phyloP scores from a whole-genome alignment of 768 basidiomycete species.

The Lactarius tabidus region DNA sequence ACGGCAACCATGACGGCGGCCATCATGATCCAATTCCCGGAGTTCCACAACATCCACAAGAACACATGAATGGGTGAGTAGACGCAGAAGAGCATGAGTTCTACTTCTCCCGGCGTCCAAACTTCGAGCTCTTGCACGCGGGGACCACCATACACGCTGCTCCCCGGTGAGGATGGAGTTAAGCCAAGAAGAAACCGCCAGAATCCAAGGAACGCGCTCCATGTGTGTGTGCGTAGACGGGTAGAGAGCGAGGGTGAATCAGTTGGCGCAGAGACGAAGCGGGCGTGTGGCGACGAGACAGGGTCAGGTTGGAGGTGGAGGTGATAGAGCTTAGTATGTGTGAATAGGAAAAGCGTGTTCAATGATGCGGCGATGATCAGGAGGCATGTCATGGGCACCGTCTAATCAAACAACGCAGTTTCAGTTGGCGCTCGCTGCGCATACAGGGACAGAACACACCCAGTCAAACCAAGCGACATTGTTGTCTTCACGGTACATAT shows the following conservation, averaged over 20 bases:
- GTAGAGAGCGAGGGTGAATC: constrained; percentile 38
- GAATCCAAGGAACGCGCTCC: constrained; percentile 51
- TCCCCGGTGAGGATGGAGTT: constrained; percentile 34
- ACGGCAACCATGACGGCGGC: constrained; percentile 62
- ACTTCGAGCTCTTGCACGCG: constrained; percentile 74
- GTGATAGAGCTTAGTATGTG: constrained; percentile 64
- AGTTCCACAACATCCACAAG: constrained; percentile 66
- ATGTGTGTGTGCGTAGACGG: constrained; percentile 33
- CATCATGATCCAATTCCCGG: constrained; percentile 75
- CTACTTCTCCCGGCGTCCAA: constrained; percentile 73
- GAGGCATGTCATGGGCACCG: constrained; percentile 56
- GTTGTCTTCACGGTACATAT: constrained; percentile 65
- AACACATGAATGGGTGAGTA: constrained; percentile 78
- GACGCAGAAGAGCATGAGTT: constrained; percentile 62
- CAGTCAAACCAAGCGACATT: constrained; percentile 74
- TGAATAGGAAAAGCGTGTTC: constrained; percentile 66
- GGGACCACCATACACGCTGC: constrained; percentile 16
- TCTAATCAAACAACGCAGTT: constrained; percentile 39
- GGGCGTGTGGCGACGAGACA: constrained; percentile 64
- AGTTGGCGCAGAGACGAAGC: constrained; percentile 54
- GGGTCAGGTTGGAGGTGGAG: constrained; percentile 61
- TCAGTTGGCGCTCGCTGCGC: background rate
- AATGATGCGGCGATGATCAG: constrained; percentile 51
- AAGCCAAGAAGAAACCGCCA: constrained; percentile 69
- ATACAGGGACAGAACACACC: constrained; percentile 41